Base-by-base conservation (phyloP, 805 yeast species). In the Zygosaccharomyces pseudorouxii region DNA sequence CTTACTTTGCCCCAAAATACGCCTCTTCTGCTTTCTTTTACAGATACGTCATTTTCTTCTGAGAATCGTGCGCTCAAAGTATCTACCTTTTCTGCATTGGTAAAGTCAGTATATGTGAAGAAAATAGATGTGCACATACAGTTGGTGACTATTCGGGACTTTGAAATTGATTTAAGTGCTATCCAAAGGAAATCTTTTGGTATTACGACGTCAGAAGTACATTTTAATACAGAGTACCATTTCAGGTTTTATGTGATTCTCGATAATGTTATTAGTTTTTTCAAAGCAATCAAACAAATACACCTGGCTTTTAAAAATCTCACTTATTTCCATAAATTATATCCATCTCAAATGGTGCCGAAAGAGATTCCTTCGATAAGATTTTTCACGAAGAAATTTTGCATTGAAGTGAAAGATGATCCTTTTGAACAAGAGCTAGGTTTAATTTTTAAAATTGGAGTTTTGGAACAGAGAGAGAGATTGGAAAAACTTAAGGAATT, bases 401-500 rank as follows among this genome's bases (percentile, higher is more conserved):
- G 75, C 1, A 51, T 82, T 8, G 72, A 74, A 3, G 68, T 82
- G 33, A 86, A 81, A 47, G 82, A 79, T 60, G 87, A 83, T 59
- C 79, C 82, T 1, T 82, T 83, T 60, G 89, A 83, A 60, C 72
- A 73, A 25, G 81, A 81, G 58, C 62, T 83, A n/a, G 73, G 77
- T 2, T 68, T 77, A 57, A 80, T 80, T 29, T 78, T 66, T 49
- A 81, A 81, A 54, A 68, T 81, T 10, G 89, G 88, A 0, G 48
- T 70, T 3, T 60, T 79, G 8, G 88, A 82, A 52, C 87, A 82
- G 51, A 69, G 70, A 42, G 73, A 70, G 40, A 65, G 88, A 48
- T 35, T 77, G 27, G 63, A 72, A 55, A 69, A 79, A 67, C 27
- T 57, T 10, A 51, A 57, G 11, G 55, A 58, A 12, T 59, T 71